These are phyloP conservation scores for Trifolium pratense DNA, from an alignment of 306 rosid species.

Conservation along the genomic window DNA sequence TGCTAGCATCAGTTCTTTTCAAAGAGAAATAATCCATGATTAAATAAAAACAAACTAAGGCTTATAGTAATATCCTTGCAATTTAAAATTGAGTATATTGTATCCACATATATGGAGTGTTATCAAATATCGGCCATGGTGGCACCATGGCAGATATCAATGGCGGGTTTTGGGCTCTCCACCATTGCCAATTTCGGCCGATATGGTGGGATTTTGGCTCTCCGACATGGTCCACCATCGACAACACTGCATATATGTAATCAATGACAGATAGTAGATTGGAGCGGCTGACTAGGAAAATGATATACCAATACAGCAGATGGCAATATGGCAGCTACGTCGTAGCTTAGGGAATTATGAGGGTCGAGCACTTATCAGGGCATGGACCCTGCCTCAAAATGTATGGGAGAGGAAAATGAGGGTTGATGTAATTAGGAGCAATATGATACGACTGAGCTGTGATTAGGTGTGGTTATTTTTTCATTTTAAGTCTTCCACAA, in stretches of 20 bases:
- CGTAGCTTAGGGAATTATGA: neutral
- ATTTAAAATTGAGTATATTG: neutral
- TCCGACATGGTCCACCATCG: no score
- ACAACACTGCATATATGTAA: neutral
- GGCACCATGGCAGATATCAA: no score
- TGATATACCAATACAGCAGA: neutral
- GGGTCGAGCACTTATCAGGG: neutral
- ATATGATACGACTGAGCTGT: neutral
- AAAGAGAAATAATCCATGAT: constrained; percentile 1
- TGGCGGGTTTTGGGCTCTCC: no score
- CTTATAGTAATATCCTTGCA: neutral
- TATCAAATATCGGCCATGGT: no score
- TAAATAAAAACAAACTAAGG: constrained; percentile 1
- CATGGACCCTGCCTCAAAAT: neutral
- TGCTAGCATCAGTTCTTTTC: neutral
- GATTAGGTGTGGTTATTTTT: constrained; percentile 2
- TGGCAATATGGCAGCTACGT: neutral
- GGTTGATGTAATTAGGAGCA: neutral
- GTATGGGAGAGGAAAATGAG: neutral
- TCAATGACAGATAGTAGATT: neutral
- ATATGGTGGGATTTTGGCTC: no score
- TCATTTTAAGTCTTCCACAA: neutral
- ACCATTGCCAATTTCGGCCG: no score
- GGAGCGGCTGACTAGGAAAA: neutral
- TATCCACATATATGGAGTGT: neutral